Evolutionary conservation across 2,329 filamentous ascomycete species (phyloP).

Genomic region (Ramularia endophylla): DNA sequence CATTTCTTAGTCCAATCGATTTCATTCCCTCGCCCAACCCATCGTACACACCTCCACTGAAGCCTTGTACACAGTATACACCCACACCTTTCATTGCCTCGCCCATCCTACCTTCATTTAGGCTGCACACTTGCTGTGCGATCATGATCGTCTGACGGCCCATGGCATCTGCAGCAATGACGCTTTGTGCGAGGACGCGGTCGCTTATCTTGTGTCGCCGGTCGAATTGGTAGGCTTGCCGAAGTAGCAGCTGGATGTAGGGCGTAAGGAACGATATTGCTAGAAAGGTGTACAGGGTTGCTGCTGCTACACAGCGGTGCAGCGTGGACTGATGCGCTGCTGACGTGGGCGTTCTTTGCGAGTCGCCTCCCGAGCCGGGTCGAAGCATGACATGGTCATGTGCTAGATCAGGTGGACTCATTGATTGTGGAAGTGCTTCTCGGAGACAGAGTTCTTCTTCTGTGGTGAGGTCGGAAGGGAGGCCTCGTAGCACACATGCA

Average conservation of each 20-base stretch:
- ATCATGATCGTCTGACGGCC: constrained; percentile 49
- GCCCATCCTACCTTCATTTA: constrained; percentile 61
- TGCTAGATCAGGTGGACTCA: neutral
- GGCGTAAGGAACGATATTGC: constrained; percentile 56
- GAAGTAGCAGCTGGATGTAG: constrained; percentile 52
- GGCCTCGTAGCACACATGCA: constrained; percentile 57
- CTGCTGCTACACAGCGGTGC: constrained; percentile 17
- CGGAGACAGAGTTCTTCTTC: constrained; percentile 51
- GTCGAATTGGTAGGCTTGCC: constrained; percentile 56
- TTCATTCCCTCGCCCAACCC: constrained; percentile 51
- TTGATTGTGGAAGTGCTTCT: constrained; percentile 42
- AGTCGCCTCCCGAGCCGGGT: neutral
- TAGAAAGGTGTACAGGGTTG: constrained; percentile 41
- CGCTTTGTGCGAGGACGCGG: constrained; percentile 47
- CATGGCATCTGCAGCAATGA: constrained; percentile 49
- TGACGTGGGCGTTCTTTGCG: constrained; percentile 4
- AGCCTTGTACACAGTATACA: constrained; percentile 57
- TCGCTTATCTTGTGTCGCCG: constrained; percentile 60
- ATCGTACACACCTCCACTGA: constrained; percentile 62
- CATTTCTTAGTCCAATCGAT: too few species aligned
- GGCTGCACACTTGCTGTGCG: constrained; percentile 50
- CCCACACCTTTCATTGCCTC: constrained; percentile 51
- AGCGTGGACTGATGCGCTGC: constrained; percentile 11
- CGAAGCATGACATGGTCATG: too few species aligned
- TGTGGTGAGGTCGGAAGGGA: constrained; percentile 52